These are phyloP conservation scores for Comarum palustre DNA, from an alignment of 306 rosid species.

Conservation along the genomic window DNA sequence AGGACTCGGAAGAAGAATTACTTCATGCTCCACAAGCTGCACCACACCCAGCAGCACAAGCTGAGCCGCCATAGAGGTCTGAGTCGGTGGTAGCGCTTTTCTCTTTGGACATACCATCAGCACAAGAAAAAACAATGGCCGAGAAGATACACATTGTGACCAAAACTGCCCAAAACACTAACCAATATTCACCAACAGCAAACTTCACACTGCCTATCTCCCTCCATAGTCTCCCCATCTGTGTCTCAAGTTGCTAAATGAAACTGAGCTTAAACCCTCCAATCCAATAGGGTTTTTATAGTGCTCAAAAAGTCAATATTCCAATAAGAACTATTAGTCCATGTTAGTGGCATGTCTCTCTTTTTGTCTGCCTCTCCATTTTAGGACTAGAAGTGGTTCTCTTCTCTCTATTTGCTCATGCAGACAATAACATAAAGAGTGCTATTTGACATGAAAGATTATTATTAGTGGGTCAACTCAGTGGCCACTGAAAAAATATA, in stretches of 20 bases:
- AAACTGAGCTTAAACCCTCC: constrained; percentile 21
- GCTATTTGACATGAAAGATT: constrained; percentile 16
- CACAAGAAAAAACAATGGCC: constrained; percentile 53
- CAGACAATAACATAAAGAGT: constrained; percentile 24
- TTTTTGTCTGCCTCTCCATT: constrained; percentile 1
- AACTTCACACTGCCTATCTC: constrained; percentile 32
- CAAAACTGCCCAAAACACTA: constrained; percentile 40
- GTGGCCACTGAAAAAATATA: constrained; percentile 14
- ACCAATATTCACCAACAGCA: constrained; percentile 25
- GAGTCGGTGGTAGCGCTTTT: constrained; percentile 35
- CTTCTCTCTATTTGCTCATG: constrained; percentile 11
- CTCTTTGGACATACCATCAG: constrained; percentile 56
- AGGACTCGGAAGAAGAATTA: background rate
- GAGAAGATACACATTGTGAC: constrained; percentile 46
- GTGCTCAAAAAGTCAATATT: constrained; percentile 28
- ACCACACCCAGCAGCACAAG: constrained; percentile 59
- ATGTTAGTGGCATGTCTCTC: constrained; percentile 23
- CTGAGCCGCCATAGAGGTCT: constrained; percentile 44
- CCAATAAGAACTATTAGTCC: constrained; percentile 1
- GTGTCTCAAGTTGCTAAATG: constrained; percentile 10
- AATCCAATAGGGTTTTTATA: constrained; percentile 10
- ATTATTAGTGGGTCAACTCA: constrained; percentile 28
- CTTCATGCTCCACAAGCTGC: constrained; percentile 64
- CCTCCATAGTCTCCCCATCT: constrained; percentile 55
- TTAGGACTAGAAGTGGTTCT: constrained; percentile 15